These are phyloP conservation scores for Thelephora aurantiotincta DNA, from an alignment of 768 basidiomycete genomes.

Conservation along the genomic window DNA sequence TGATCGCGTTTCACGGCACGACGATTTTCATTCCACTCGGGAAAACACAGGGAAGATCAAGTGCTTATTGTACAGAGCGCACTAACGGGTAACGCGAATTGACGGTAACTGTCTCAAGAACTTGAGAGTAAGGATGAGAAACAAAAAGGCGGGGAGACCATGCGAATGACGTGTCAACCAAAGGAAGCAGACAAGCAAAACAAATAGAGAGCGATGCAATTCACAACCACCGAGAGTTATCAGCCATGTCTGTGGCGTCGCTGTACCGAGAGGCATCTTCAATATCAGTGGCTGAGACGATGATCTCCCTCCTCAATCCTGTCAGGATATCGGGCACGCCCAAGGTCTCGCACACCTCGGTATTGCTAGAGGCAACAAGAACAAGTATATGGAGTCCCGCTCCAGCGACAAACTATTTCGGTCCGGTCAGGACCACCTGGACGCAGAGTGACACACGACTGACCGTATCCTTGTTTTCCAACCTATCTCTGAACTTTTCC, in stretches of 20 bases:
- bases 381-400: background rate
- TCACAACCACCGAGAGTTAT: background rate
- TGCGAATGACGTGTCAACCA: no score
- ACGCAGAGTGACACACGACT: no score
- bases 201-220: background rate
- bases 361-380: background rate
- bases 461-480: no score
- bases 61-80: no score
- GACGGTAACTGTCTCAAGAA: no score
- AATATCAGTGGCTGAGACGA: background rate
- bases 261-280: background rate
- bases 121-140: no score
- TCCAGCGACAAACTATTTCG: background rate
- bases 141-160: no score
- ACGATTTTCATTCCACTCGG: no score
- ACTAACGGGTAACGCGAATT: no score
- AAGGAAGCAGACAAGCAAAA: background rate
- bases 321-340: background rate
- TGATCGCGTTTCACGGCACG: background rate
- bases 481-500: no score
- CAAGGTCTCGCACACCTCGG: background rate
- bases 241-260: background rate
- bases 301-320: background rate
- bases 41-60: no score
- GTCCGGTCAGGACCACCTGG: background rate